phyloP scores from a whole-genome alignment of 2,329 filamentous ascomycete genomes.

The Fusarium subtropicale region DNA sequence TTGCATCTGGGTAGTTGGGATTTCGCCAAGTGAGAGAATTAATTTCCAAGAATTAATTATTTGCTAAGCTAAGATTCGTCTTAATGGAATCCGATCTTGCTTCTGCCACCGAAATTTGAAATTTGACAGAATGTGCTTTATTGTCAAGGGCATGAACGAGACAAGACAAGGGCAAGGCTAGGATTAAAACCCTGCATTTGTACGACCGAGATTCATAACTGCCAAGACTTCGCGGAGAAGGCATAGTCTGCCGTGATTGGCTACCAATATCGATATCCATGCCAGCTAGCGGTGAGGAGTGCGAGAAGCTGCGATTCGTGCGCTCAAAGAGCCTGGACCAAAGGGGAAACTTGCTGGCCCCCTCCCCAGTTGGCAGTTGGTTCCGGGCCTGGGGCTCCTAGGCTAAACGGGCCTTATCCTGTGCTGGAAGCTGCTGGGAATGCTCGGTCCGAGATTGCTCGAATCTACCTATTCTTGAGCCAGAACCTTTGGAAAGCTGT shows the following conservation, averaged over 20 bases:
- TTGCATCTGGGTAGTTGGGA: neutral
- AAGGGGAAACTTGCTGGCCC: constrained; percentile 26
- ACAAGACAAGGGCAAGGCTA: constrained; percentile 5
- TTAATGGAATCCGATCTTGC: constrained; percentile 11
- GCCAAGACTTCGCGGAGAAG: constrained; percentile 37
- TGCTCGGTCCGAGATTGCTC: constrained; percentile 20
- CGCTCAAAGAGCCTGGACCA: constrained; percentile 28
- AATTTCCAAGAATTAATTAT: neutral
- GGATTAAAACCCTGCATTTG: constrained; percentile 30
- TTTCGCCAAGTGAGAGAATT: constrained; percentile 7
- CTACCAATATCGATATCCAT: constrained; percentile 36
- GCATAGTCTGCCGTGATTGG: constrained; percentile 28
- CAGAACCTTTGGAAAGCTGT: constrained; percentile 20
- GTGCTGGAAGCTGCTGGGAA: constrained; percentile 17
- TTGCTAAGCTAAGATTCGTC: neutral
- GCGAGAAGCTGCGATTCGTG: constrained; percentile 24
- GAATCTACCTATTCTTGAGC: constrained; percentile 1
- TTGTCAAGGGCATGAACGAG: neutral
- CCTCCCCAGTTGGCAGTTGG: neutral
- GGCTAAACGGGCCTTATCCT: constrained; percentile 27
- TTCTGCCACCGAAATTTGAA: constrained; percentile 32
- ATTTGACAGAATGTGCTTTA: constrained; percentile 27
- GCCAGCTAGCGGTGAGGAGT: constrained; percentile 34
- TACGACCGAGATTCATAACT: constrained; percentile 25
- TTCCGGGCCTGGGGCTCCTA: constrained; percentile 5